Percentiles rank a stretch among this genome's conserved stretches.
Evolutionary conservation across 1,284 basidiomycete species (phyloP).

Genomic region (Xerocomus minutiporus): DNA sequence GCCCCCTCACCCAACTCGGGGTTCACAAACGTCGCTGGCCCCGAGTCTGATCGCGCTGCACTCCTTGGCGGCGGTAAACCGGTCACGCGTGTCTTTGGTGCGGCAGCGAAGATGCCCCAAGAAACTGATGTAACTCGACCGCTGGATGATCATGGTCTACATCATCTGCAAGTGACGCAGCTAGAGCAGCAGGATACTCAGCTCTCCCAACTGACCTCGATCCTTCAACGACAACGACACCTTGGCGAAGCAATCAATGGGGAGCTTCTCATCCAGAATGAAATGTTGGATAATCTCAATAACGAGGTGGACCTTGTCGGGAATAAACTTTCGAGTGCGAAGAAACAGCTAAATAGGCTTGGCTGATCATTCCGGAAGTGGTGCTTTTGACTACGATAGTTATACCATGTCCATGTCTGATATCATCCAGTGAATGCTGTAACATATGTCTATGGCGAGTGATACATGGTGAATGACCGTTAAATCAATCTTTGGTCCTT

Average conservation of each 20-base stretch:
- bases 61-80: constrained; percentile 49
- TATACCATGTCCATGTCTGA: constrained; percentile 21
- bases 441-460: constrained; percentile 20
- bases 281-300: constrained; percentile 78
- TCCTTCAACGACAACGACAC: constrained; percentile 81
- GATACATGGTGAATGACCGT: constrained; percentile 6
- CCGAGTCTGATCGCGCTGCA: constrained; percentile 60
- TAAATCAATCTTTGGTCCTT: constrained; percentile 26
- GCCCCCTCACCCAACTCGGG: constrained; percentile 13
- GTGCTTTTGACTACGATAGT: constrained; percentile 6
- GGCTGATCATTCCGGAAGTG: constrained; percentile 38
- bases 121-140: constrained; percentile 87
- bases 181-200: constrained; percentile 84
- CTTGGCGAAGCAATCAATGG: constrained; percentile 84
- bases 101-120: constrained; percentile 48
- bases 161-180: constrained; percentile 76
- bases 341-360: constrained; percentile 75
- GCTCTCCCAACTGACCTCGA: constrained; percentile 71
- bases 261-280: constrained; percentile 84
- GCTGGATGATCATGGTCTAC: constrained; percentile 76
- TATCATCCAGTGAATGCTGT: constrained; percentile 13
- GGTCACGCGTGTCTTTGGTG: constrained; percentile 78
- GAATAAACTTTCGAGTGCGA: constrained; percentile 72
- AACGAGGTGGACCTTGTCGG: constrained; percentile 71
- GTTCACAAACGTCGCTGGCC: constrained; percentile 36